Conservation (phyloP, 2,329 filamentous ascomycete species). For the Dactylonectria macrodidyma region DNA sequence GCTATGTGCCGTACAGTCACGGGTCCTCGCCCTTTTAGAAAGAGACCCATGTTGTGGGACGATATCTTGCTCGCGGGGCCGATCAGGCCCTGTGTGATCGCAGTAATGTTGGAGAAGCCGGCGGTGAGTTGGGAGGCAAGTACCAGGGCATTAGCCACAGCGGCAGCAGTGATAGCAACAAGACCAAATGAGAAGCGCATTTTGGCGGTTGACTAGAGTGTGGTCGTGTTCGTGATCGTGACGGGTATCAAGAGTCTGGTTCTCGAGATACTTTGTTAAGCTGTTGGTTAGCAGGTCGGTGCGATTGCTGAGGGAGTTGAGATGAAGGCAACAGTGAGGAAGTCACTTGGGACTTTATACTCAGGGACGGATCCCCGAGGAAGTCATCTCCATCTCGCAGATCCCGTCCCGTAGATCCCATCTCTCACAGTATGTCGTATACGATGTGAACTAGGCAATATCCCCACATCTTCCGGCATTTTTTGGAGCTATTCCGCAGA, state of each 20-base stretch:
- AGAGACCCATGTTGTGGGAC: neutral
- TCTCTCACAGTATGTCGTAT: neutral
- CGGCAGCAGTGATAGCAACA: slow-evolving; percentile 4
- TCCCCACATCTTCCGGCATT: neutral
- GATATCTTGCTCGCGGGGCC: neutral
- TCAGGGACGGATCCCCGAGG: neutral
- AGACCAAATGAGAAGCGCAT: slow-evolving; percentile 18
- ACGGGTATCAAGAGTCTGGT: neutral
- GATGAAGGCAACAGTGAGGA: neutral
- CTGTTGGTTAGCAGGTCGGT: neutral
- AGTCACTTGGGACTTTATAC: neutral
- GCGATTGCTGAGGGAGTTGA: neutral
- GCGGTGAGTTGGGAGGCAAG: neutral
- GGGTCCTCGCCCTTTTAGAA: neutral
- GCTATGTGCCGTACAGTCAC: neutral
- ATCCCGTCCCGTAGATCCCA: neutral
- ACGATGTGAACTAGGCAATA: neutral
- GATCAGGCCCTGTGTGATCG: neutral
- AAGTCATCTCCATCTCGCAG: neutral
- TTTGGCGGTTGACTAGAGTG: neutral
- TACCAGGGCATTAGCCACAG: slow-evolving; percentile 5
- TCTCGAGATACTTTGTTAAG: neutral
- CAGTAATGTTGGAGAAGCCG: neutral
- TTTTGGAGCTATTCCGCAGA: too few relatives aligned
- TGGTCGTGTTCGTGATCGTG: neutral